Evolutionary conservation across 306 rosid species (phyloP).

Genomic region (Castanea sativa): DNA sequence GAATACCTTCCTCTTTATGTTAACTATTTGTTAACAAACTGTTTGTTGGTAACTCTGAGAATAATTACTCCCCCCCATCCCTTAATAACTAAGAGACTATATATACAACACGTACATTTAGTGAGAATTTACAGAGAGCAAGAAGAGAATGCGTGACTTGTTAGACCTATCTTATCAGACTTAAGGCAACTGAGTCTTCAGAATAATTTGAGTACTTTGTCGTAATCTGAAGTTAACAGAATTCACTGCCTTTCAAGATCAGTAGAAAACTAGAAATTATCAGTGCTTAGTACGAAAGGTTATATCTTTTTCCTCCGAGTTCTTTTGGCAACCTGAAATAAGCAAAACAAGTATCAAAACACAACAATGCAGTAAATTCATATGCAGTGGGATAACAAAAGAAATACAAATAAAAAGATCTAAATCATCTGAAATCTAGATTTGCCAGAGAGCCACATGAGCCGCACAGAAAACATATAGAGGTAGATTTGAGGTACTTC

Average conservation of each 20-base stretch:
- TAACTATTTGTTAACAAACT: too few species aligned
- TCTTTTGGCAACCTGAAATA: slow-evolving; percentile 37
- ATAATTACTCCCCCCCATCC: neutral
- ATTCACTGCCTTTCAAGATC: neutral
- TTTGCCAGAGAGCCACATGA: neutral
- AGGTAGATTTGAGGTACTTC: neutral
- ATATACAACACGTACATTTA: neutral
- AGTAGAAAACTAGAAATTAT: neutral
- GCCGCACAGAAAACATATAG: neutral
- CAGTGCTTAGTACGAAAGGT: neutral
- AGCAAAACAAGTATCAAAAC: neutral
- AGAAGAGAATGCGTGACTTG: neutral
- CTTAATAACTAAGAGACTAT: neutral
- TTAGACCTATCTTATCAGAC: neutral
- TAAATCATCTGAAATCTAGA: neutral
- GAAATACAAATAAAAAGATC: neutral
- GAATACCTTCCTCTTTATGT: too few species aligned
- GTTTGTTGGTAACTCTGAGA: neutral
- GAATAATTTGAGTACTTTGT: neutral
- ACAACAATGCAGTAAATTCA: neutral
- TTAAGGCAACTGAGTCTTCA: neutral
- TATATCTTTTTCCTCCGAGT: slow-evolving; percentile 20
- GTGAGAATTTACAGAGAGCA: neutral
- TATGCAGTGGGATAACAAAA: neutral
- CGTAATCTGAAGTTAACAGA: neutral